Evolutionary conservation across 83 land plant species (phyloP).

Genomic region (Diphasiastrum complanatum): DNA sequence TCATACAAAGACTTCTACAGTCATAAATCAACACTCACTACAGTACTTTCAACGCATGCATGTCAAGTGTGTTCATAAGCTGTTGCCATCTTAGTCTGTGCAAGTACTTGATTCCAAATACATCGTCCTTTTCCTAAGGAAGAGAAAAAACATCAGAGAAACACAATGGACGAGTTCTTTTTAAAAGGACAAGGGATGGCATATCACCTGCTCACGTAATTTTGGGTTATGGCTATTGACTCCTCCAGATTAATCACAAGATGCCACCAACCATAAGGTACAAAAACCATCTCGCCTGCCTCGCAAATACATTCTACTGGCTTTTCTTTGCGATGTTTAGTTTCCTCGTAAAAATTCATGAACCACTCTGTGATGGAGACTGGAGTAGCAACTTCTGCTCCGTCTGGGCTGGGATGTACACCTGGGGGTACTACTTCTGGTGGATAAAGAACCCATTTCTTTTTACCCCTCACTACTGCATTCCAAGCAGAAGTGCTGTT

Average conservation of each 20-base stretch:
- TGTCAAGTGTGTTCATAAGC: too few species aligned
- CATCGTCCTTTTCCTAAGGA: neutral
- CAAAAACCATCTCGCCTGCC: slow-evolving; percentile 87
- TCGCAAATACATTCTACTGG: slow-evolving; percentile 89
- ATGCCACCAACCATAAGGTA: slow-evolving; percentile 99
- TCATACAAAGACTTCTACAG: too few species aligned
- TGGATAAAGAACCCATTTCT: slow-evolving; percentile 94
- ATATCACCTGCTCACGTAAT: slow-evolving; percentile 85
- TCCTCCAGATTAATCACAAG: slow-evolving; percentile 88
- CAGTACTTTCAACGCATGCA: too few species aligned
- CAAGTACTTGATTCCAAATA: too few species aligned
- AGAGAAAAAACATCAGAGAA: neutral
- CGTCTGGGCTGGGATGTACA: slow-evolving; percentile 91
- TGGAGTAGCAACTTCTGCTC: slow-evolving; percentile 90
- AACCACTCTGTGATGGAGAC: slow-evolving; percentile 96
- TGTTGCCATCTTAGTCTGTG: too few species aligned
- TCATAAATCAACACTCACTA: too few species aligned
- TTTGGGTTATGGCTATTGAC: slow-evolving; percentile 91
- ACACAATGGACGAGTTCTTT: neutral
- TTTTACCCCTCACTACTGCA: slow-evolving; percentile 81
- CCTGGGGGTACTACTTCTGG: slow-evolving; percentile 92
- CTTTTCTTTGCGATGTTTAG: slow-evolving; percentile 55
- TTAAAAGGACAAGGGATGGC: neutral
- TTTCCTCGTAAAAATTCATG: slow-evolving; percentile 81
- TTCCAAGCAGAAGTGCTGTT: slow-evolving; percentile 98